These are phyloP conservation scores for Diplodia scrobiculata DNA, from an alignment of 2,329 filamentous ascomycete species.

Conservation along the genomic window DNA sequence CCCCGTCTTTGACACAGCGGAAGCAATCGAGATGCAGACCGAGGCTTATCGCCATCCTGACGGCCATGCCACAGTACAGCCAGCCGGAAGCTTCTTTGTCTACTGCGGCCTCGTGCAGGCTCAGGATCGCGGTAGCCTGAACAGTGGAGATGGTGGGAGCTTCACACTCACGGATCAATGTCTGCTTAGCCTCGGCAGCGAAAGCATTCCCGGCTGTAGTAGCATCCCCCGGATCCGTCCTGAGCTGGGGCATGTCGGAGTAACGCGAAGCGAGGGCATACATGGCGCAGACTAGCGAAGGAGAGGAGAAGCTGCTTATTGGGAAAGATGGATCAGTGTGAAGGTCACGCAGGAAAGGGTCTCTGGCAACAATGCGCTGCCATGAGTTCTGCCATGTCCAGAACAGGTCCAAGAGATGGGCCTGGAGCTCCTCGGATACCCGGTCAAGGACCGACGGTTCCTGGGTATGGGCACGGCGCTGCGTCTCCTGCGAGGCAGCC, in stretches of 20 bases:
- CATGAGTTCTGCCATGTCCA: conserved; percentile 8
- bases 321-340: neutral
- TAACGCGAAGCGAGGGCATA: conserved; percentile 6
- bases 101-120: neutral
- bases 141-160: conserved; percentile 6
- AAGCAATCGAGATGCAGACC: conserved; percentile 18
- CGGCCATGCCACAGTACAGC: conserved; percentile 10
- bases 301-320: neutral
- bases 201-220: neutral
- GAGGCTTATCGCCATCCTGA: neutral
- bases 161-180: neutral
- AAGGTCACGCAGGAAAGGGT: neutral
- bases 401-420: conserved; percentile 5
- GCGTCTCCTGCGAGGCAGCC: neutral
- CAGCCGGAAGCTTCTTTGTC: conserved; percentile 2
- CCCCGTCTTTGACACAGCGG: neutral
- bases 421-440: neutral
- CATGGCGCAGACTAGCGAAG: neutral
- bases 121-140: neutral
- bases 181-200: neutral
- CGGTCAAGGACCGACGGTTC: neutral
- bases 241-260: neutral
- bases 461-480: neutral
- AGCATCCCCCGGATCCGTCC: neutral
- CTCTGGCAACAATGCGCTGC: conserved; percentile 3